Evolutionary conservation across 148 eudicot genomes (phyloP).

Genomic region (Fallopia convolvulus): DNA sequence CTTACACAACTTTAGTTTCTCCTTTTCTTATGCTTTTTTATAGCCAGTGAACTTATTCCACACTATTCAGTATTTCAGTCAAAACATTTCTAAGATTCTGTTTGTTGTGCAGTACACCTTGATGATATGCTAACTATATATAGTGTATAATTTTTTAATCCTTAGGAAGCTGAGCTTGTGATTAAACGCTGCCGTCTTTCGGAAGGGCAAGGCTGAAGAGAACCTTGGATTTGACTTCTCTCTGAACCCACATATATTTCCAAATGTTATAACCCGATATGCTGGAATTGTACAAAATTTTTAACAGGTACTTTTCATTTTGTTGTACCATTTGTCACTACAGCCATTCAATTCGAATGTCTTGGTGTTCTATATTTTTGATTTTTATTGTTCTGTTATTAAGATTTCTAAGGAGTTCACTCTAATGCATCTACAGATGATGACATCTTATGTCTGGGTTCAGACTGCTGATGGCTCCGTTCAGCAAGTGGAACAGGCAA

Average conservation of each 20-base stretch:
- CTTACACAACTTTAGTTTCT: not conserved
- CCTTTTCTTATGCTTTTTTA: not conserved
- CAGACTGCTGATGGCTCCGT: conserved; percentile 81
- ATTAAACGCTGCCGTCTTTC: not conserved
- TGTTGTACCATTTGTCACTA: not conserved
- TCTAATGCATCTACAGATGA: conserved; percentile 37
- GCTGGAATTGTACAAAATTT: conserved; percentile 2
- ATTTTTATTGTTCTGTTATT: not conserved
- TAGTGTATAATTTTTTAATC: not conserved
- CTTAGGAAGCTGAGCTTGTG: not conserved
- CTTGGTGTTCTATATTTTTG: not conserved
- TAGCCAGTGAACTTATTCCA: not conserved
- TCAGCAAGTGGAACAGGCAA: conserved; percentile 88
- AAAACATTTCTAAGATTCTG: not conserved
- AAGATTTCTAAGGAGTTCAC: not conserved
- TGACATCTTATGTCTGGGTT: conserved; percentile 92
- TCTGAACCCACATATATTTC: not conserved
- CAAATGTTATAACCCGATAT: conserved; percentile 8
- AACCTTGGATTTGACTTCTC: not conserved
- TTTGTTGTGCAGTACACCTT: not conserved
- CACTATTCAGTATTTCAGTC: not conserved
- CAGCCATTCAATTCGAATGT: not conserved
- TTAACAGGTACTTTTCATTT: not conserved
- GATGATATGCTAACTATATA: not conserved
- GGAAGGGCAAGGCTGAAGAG: conserved; percentile 4